A percentile compares a stretch with the other conserved stretches of the same genome.
Conservation (phyloP, 2,329 filamentous ascomycete species). For the Aspergillus jensenii region DNA sequence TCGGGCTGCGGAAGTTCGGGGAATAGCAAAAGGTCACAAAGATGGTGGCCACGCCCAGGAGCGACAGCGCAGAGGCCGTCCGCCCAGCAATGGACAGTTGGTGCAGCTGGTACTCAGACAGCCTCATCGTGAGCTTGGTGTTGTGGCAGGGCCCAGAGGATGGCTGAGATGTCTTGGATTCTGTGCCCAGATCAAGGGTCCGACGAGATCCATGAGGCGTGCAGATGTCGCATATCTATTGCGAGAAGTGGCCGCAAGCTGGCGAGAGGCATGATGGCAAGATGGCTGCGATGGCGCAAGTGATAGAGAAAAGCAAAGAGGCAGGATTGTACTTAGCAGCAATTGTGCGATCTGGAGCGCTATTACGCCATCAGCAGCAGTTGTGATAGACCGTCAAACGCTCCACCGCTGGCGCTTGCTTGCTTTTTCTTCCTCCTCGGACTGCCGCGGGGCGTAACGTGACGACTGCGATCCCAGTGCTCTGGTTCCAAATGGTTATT, state of each 20-base stretch:
- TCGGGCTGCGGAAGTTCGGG: slow-evolving; percentile 38
- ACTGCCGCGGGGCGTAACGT: neutral
- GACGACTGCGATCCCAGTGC: neutral
- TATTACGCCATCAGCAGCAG: slow-evolving; percentile 1
- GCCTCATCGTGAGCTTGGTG: slow-evolving; percentile 16
- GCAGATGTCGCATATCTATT: neutral
- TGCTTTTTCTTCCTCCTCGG: slow-evolving; percentile 1
- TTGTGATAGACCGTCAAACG: neutral
- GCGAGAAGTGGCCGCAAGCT: neutral
- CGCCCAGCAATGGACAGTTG: slow-evolving; percentile 31
- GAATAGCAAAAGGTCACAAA: slow-evolving; percentile 33
- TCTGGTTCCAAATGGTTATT: no score
- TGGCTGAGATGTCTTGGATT: neutral
- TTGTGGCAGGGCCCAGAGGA: neutral
- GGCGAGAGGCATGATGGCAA: neutral
- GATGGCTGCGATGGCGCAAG: neutral
- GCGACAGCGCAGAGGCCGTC: slow-evolving; percentile 31
- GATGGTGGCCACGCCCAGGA: slow-evolving; percentile 36
- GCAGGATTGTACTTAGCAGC: neutral
- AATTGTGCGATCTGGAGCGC: slow-evolving; percentile 5
- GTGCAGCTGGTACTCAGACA: slow-evolving; percentile 26
- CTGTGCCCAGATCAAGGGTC: neutral
- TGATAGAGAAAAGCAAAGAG: slow-evolving; percentile 2
- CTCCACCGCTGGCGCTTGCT: neutral
- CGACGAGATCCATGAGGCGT: neutral